Percentiles rank a stretch among this genome's conserved stretches.
These are phyloP conservation scores for Pyrenophora graminea DNA, from an alignment of 2,329 filamentous ascomycete species.

Conservation along the genomic window DNA sequence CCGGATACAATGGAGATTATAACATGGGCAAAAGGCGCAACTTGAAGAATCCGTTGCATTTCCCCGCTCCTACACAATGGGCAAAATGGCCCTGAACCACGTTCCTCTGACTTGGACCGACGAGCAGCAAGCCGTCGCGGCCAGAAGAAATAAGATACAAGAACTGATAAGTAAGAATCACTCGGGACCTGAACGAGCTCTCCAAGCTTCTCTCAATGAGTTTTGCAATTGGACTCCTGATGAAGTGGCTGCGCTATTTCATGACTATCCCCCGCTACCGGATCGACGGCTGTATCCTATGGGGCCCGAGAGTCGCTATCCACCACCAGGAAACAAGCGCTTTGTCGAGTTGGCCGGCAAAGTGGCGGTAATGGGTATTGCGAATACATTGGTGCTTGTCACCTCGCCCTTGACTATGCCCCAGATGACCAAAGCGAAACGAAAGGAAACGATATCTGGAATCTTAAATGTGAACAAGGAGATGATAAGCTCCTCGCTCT, in stretches of 20 bases:
- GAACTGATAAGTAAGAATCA: not conserved
- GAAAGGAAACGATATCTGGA: not conserved
- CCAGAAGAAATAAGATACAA: not conserved
- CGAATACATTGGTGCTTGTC: not conserved
- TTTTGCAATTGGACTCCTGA: not conserved
- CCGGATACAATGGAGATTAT: not conserved
- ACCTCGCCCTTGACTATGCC: not conserved
- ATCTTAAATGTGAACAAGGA: not conserved
- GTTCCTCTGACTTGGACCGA: not conserved
- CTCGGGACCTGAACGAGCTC: not conserved
- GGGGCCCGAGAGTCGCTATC: not conserved
- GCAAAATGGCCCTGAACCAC: not conserved
- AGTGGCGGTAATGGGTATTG: not conserved
- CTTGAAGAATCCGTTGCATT: not conserved
- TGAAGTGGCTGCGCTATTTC: not conserved
- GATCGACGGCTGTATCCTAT: not conserved
- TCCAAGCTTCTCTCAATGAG: not conserved
- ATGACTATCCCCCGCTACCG: not conserved
- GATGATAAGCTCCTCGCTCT: not conserved
- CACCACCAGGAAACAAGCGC: not conserved
- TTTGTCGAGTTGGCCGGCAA: not conserved
- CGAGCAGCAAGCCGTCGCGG: not conserved
- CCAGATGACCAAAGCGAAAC: not conserved
- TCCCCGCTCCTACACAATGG: not conserved
- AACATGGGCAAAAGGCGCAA: not conserved